A percentile compares a stretch with the other conserved stretches of the same genome.
phyloP scores from a whole-genome alignment of 495 filamentous ascomycete genomes.

The Neurospora sp. region DNA sequence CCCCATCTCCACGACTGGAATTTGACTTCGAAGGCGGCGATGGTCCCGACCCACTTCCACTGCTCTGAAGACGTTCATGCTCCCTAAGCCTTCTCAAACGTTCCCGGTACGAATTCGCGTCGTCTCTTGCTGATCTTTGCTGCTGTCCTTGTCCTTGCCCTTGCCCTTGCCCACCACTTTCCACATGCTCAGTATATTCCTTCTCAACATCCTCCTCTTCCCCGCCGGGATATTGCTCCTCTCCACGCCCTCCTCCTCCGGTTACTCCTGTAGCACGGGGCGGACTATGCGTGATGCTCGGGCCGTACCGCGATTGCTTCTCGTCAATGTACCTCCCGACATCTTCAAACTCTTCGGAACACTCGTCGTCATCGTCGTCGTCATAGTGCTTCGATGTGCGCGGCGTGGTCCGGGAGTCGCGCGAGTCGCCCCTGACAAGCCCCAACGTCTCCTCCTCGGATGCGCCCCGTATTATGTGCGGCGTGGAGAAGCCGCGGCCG shows the following conservation, averaged over 20 bases:
- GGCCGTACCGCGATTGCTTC: constrained; percentile 28
- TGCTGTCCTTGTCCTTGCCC: neutral
- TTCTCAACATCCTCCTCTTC: neutral
- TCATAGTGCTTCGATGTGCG: constrained; percentile 26
- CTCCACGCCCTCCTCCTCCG: neutral
- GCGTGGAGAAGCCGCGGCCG: constrained; percentile 34
- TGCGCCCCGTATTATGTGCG: constrained; percentile 35
- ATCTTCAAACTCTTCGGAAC: constrained; percentile 15
- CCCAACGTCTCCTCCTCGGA: constrained; percentile 89
- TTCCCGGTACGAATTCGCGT: neutral
- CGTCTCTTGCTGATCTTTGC: neutral
- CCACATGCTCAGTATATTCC: neutral
- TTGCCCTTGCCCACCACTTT: neutral
- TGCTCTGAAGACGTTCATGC: neutral
- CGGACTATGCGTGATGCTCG: constrained; percentile 29
- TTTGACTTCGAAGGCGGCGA: neutral
- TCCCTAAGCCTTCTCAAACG: neutral
- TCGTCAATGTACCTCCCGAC: constrained; percentile 23
- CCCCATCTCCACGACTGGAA: neutral
- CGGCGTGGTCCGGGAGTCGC: constrained; percentile 36
- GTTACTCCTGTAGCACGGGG: neutral
- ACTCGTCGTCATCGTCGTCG: constrained; percentile 24
- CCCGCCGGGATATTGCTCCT: neutral
- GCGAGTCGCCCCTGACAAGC: constrained; percentile 67
- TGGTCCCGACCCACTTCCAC: neutral